Percentiles rank a stretch among this genome's conserved stretches.
phyloP scores from a whole-genome alignment of 305 asterid genomes.

The Fraxinus ornus region DNA sequence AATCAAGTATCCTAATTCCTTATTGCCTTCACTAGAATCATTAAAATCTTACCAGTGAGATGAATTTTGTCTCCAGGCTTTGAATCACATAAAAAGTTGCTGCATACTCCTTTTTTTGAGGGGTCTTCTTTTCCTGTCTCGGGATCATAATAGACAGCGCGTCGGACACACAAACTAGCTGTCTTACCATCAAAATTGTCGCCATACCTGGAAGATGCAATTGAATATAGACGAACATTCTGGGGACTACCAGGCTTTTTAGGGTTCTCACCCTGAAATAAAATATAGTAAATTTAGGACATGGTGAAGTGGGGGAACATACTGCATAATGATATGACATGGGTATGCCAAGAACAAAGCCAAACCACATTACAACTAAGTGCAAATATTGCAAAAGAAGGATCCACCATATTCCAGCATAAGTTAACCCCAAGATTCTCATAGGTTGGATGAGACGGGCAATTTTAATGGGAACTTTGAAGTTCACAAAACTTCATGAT shows the following conservation, averaged over 20 bases:
- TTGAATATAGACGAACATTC: conserved; percentile 83
- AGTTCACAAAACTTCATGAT: not conserved
- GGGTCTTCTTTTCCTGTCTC: conserved; percentile 93
- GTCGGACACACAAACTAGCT: conserved; percentile 89
- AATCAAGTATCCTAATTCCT: not conserved
- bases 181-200: conserved; percentile 90
- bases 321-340: not conserved
- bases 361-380: not conserved
- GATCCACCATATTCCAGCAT: not conserved
- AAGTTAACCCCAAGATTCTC: not conserved
- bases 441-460: not conserved
- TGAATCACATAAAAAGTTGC: conserved; percentile 81
- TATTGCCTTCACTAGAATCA: not conserved
- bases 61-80: conserved; percentile 87
- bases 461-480: not conserved
- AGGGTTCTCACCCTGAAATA: conserved; percentile 83
- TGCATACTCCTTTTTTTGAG: conserved; percentile 81
- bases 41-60: conserved; percentile 57
- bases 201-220: conserved; percentile 94
- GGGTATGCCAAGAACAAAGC: not conserved
- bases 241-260: conserved; percentile 89
- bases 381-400: not conserved
- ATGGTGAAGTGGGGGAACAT: not conserved
- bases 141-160: conserved; percentile 89
- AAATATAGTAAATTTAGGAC: not conserved